Evolutionary conservation across 169 alveolate species (phyloP), one percentile per base, ranked within the genome.

Genomic region (Hepatocystis sp.): DNA sequence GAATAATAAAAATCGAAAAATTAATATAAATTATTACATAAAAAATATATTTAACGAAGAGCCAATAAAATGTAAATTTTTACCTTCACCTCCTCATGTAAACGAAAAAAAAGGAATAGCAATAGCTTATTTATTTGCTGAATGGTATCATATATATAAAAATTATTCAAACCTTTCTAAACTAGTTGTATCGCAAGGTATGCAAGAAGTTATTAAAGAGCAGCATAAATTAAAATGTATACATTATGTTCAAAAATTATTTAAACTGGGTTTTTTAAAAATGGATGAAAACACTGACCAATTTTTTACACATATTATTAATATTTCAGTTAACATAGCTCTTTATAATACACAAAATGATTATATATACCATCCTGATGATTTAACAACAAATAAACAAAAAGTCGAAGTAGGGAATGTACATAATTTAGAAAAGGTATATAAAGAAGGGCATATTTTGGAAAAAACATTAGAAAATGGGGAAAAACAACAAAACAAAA

Each of bases 291-390:
- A 8, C 8, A 84, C 46, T 39, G 84, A 84, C 11, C 63, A 56
- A 17, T 84, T 84, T 44, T 55, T 66, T 5, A 15, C 42, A 8
- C 84, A 65, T 25, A 15, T 76, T 10, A 53, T 84, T 66, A 66
- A 39, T 30, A 65, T 84, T 40, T 53, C 90, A 17, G 85, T 84
- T 42, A 66, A 39, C 30, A 84, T 84, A 55, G 90, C 90, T 66
- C 19, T 66, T 51, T 66, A 66, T 25, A 66, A 66, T 44, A 40
- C 63, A 34, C 39, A 53, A 15, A 66, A 63, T 42, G 46, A 23
- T 56, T 28, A 46, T 49, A 39, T 66, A 17, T n/a, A 32, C 11
- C 40, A 44, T 10, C 15, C 23, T 23, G 81, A n/a, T n/a, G n/a
- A n/a, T n/a, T n/a, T n/a, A n/a, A n/a, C n/a, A n/a, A 64, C 1